Base-by-base conservation (phyloP, 257 asterid genomes). In the Haberlea rhodopensis region DNA sequence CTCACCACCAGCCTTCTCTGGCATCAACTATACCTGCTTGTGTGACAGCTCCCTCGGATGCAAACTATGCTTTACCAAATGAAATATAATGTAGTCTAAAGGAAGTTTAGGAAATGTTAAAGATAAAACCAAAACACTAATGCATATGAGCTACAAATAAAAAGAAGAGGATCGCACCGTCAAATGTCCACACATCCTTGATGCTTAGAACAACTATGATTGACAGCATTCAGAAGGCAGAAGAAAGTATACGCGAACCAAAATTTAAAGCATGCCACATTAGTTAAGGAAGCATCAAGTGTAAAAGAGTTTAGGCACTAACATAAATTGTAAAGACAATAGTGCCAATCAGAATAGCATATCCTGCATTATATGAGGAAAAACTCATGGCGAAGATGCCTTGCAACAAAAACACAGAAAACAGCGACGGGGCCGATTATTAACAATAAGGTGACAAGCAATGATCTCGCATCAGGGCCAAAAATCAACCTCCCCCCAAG, bases 381-480 rank as follows among this genome's bases (percentile, higher is more conserved):
- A n/a, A 89, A 87, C 83, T 84, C 82, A 75, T 94, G 99, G 77
- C 86, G 91, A 73, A 90, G 88, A 84, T 84, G 97, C 75, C 96
- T 80, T 66, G 95, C 99, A 27, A 90, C 95, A 58, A 89, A 90
- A 58, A 94, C 84, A 80, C 97, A 94, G 76, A 90, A 94, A 80
- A 84, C 63, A 66, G 81, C 57, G 49, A 90, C 94, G 22, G 97
- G 99, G 65, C 77, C 86, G 63, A 85, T 78, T 79, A 94, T 80
- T 71, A 89, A 82, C 79, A 84, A 70, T 79, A 94, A 74, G 68
- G 94, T 94, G 85, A 80, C 83, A 34, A 94, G 91, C 89, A 94
- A 75, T 10, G 99, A 89, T 79, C 80, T 87, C 24, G 99, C 99
- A 79, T 94, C 97, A 10, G 99, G 99, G 71, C 99, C 99, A 83